Conservation (phyloP, 331 rosid species). For the Cucumis variabilis region DNA sequence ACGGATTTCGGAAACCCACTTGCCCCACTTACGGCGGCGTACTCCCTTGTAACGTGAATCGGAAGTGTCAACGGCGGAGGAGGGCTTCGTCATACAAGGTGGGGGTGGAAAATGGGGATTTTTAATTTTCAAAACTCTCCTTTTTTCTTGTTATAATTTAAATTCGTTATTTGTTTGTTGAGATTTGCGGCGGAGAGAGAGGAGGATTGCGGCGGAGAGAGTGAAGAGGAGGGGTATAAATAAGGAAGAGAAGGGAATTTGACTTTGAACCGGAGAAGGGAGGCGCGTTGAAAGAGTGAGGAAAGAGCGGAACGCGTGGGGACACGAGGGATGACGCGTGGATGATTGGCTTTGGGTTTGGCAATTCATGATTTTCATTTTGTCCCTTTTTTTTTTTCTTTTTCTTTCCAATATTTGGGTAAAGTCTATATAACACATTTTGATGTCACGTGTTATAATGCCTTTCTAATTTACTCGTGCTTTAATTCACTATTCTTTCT, state of each 20-base stretch:
- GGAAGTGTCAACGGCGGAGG: slow-evolving; percentile 22
- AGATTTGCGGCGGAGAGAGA: neutral
- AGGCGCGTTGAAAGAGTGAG: neutral
- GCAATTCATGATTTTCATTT: neutral
- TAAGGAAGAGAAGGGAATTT: neutral
- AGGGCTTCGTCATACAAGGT: neutral
- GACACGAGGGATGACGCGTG: neutral
- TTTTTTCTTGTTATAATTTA: too few species aligned
- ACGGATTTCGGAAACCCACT: slow-evolving; percentile 87
- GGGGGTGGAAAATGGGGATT: neutral
- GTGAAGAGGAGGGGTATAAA: neutral
- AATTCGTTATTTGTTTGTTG: neutral
- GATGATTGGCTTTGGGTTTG: neutral
- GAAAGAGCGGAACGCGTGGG: neutral
- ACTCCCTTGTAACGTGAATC: slow-evolving; percentile 64
- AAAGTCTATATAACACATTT: too few species aligned
- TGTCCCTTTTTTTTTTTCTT: too few species aligned
- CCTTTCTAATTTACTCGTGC: neutral
- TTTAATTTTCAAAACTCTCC: too few species aligned
- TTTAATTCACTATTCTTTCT: neutral
- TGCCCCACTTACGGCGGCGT: slow-evolving; percentile 94
- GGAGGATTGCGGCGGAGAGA: neutral
- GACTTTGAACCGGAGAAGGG: neutral
- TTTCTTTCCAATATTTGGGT: neutral
- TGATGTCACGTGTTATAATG: neutral